Conservation (phyloP, 352 stramenopile genomes). For the Peronospora destructor region DNA sequence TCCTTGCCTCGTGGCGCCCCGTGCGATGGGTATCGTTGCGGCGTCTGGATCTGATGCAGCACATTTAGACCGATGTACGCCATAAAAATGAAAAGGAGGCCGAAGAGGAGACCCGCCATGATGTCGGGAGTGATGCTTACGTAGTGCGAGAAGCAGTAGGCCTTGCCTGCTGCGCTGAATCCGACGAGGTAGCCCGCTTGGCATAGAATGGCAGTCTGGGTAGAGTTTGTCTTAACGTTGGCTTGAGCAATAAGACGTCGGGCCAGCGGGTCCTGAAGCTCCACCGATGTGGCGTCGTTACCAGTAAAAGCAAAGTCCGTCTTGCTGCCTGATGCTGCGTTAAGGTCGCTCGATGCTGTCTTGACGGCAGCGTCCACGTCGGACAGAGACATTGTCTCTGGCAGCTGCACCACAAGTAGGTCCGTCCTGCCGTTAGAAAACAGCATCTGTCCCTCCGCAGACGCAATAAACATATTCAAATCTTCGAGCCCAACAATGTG, state of each 20-base stretch:
- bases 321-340: slow-evolving; percentile 23
- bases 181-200: slow-evolving; percentile 58
- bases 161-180: slow-evolving; percentile 40
- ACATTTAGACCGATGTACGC: slow-evolving; percentile 63
- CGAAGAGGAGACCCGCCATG: slow-evolving; percentile 64
- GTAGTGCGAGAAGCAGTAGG: slow-evolving; percentile 84
- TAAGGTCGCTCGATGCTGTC: slow-evolving; percentile 29
- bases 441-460: slow-evolving; percentile 24
- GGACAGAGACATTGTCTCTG: slow-evolving; percentile 20
- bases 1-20: slow-evolving; percentile 77
- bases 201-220: slow-evolving; percentile 36
- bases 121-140: slow-evolving; percentile 79
- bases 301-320: slow-evolving; percentile 66
- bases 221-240: slow-evolving; percentile 17
- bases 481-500: slow-evolving; percentile 21
- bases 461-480: slow-evolving; percentile 32
- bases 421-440: slow-evolving; percentile 51
- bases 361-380: slow-evolving; percentile 48
- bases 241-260: slow-evolving; percentile 33
- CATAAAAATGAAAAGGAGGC: slow-evolving; percentile 76
- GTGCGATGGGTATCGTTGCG: slow-evolving; percentile 56
- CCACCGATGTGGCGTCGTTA: slow-evolving; percentile 29
- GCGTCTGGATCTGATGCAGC: slow-evolving; percentile 74
- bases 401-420: slow-evolving; percentile 56
- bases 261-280: slow-evolving; percentile 19